Percentiles rank a stretch among this genome's conserved stretches.
These are phyloP conservation scores for Taxawa tesnikishii DNA, from an alignment of 2,329 filamentous ascomycete species.

Conservation along the genomic window DNA sequence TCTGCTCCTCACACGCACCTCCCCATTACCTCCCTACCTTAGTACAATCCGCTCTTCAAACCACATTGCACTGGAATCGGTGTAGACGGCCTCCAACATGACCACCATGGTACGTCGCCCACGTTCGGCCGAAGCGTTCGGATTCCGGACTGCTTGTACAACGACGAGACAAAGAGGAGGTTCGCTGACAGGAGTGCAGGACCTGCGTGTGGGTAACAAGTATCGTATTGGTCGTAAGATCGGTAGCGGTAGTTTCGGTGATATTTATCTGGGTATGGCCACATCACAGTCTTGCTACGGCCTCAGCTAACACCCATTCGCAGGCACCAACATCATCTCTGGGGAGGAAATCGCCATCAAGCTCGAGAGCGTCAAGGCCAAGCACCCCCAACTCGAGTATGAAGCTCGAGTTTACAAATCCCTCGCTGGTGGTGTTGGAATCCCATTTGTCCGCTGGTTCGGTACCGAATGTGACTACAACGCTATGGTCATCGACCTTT, in stretches of 20 bases:
- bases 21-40: slow-evolving; percentile 12
- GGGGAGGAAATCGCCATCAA: slow-evolving; percentile 99
- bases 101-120: slow-evolving; percentile 49
- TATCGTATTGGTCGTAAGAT: slow-evolving; percentile 99
- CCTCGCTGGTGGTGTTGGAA: slow-evolving; percentile 91
- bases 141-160: too few species aligned
- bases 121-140: too few species aligned
- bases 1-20: slow-evolving; percentile 8
- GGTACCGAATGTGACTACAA: slow-evolving; percentile 99
- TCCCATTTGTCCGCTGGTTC: slow-evolving; percentile 98
- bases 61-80: slow-evolving; percentile 11
- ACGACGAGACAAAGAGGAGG: slow-evolving; percentile 13
- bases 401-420: slow-evolving; percentile 86
- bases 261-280: slow-evolving; percentile 74
- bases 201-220: slow-evolving; percentile 98
- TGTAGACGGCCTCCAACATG: slow-evolving; percentile 27
- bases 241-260: slow-evolving; percentile 91
- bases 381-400: slow-evolving; percentile 97
- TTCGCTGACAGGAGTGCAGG: slow-evolving; percentile 42
- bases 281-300: slow-evolving; percentile 3
- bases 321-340: slow-evolving; percentile 97
- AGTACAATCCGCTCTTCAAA: too few species aligned
- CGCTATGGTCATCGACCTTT: slow-evolving; percentile 95
- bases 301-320: neutral
- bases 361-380: slow-evolving; percentile 98